Base-by-base conservation (phyloP, 2,329 filamentous ascomycete species). In the Aspergillus phoenicis region DNA sequence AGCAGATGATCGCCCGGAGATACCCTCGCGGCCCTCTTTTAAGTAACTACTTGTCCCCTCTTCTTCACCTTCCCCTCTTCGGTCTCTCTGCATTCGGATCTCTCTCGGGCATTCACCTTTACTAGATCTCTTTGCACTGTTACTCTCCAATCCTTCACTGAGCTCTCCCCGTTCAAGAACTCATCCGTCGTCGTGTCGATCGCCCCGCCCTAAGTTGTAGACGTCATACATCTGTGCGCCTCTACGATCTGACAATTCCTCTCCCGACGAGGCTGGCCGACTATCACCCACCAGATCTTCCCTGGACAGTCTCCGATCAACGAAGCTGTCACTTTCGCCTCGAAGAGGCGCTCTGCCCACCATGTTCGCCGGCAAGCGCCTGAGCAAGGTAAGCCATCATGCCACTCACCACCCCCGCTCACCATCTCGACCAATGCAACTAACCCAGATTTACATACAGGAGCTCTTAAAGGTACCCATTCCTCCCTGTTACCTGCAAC, bases 391-490 rank as follows among this genome's bases (percentile, higher is more conserved):
- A 73, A 57, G 17, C 17, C 20, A n/a, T 48, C 22, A 30, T 22
- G 58, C 58, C 39, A 54, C 48, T 39, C 6, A 47, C 33, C 33
- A 36, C 33, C 11, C 11, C 33, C 33, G 24, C 57, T 13, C 48
- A 41, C 8, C 15, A 10, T 22, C 28, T 17, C 15, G 11, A 26
- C 30, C 15, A 54, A 53, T 28, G 33, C 53, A 52, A 68, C 73
- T 73, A 63, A 75, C 64, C 59, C 26, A 64, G 36, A 24, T 49
- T 13, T 56, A 13, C 62, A 49, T 15, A 49, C 65, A 84, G 81
- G 84, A 87, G 78, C 80, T 86, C 58, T 64, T 75, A 5, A 87
- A 86, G 80, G 83, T 85, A 81, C 56, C 10, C n/a, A 28, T 48
- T 38, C 49, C 30, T 38, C 17, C 39, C 49, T 30, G 26, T 24